Evolutionary conservation across 139 green algal species (phyloP), one percentile per base, ranked within the genome.

Genomic region (Chlamydomonas schloesseri): DNA sequence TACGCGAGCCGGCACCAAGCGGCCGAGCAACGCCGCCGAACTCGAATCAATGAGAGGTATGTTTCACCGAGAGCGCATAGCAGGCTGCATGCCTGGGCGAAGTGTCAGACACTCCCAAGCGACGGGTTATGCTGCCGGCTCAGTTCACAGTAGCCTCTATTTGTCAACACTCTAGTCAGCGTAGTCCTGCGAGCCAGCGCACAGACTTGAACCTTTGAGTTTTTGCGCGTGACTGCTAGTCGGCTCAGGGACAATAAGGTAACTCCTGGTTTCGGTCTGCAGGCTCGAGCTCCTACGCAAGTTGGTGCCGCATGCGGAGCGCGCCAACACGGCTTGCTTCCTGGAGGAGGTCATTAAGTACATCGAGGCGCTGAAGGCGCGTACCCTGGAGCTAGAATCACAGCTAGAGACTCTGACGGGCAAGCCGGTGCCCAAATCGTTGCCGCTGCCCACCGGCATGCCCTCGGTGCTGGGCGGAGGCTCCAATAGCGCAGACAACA

Each of bases 311-410:
- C 95, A 98, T 75, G 86, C 92, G 0, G 96, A 98, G 83, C 91
- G 96, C 0, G 91, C 95, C 53, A 98, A 98, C 91, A 98, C 96
- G 13, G 85, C 95, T 17, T 82, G 73, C 64, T 98, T 98, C 71
- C 64, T 98, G 24, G 95, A 98, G 72, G 95, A 98, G 82, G 91
- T 96, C 8, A 93, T 97, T 73, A 93, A 87, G 42, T 97, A 97
- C 80, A 93, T 98, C 34, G 71, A 94, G 53, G 6, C 18, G 2
- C 83, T 98, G 28, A 91, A 91, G 81, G 73, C 74, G 33, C 86
- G 87, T 17, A 82, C 88, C 24, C 17, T 65, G 3, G 85, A 92
- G 42, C 89, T 94, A 20, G 90, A 94, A 31, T 9, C 46, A 0
- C 24, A 36, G 65, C 47, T 84, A 8, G 78, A 75, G 46, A 21